These are phyloP conservation scores for Stephanodiscus triporus DNA, from an alignment of 108 stramenopile species.

Conservation along the genomic window DNA sequence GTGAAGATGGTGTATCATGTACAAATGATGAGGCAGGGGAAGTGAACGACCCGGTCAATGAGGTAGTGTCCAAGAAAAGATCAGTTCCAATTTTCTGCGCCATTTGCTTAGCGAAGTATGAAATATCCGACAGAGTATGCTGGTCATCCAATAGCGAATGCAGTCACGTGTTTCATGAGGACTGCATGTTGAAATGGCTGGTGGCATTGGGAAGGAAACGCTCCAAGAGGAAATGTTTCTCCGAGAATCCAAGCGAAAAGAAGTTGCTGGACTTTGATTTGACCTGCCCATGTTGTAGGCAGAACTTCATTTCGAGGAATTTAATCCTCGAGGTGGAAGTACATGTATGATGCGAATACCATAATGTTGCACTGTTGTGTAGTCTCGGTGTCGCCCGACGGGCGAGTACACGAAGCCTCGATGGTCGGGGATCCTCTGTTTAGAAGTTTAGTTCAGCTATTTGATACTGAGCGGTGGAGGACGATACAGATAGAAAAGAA, in stretches of 20 bases:
- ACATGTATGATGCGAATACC: background rate
- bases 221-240: conserved; percentile 33
- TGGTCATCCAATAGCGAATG: conserved; percentile 62
- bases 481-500: too few relatives aligned
- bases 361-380: background rate
- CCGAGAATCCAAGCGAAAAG: conserved; percentile 25
- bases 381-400: too few relatives aligned
- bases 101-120: conserved; percentile 59
- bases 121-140: conserved; percentile 52
- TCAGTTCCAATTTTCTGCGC: conserved; percentile 65
- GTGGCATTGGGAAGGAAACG: conserved; percentile 47
- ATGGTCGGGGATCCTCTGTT: too few relatives aligned
- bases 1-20: background rate
- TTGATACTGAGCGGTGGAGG: too few relatives aligned
- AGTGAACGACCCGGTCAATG: background rate
- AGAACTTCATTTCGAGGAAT: conserved; percentile 46
- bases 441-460: too few relatives aligned
- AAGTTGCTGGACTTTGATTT: conserved; percentile 50
- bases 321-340: background rate
- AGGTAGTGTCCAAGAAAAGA: conserved; percentile 14
- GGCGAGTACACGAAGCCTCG: too few relatives aligned
- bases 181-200: conserved; percentile 52
- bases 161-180: conserved; percentile 53
- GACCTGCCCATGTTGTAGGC: conserved; percentile 70
- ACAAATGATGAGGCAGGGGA: background rate